Evolutionary conservation across 1,139 yeast species (phyloP), one percentile per base, ranked within the genome.

Genomic region (Casaregolazyma suthepensis): DNA sequence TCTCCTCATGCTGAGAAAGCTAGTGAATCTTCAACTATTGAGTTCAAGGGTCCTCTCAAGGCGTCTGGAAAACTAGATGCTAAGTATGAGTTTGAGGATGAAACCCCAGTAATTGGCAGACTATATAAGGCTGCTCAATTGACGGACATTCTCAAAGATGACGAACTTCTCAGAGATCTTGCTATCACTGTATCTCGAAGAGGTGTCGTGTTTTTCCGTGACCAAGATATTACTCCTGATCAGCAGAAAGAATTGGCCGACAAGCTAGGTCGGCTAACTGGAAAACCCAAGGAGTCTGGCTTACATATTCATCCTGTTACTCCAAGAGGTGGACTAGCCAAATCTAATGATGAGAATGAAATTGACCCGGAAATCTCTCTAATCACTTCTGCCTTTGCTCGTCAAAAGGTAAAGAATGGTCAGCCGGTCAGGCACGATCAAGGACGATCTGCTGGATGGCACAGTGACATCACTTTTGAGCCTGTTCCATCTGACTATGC

Each of bases 221-320:
- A 58, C 48, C 61, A 59, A 52, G 59, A 58, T 54, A 64, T 77
- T 51, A 63, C 78, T 17, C 78, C 79, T 12, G 73, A 71, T 59
- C 72, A 71, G 52, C 80, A 77, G 60, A 63, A 70, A 55, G 76
- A 73, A 53, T 63, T 77, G 89, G 85, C 81, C 17, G 71, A 71
- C 52, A 77, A 82, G 61, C 83, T 76, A 58, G 89, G 89, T n/a
- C 79, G 80, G 18, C 71, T 82, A 52, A 87, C 84, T 64, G 78
- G 83, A 48, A 88, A 84, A 65, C 87, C 88, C 19, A 76, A 75
- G 52, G 78, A 85, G 4, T 78, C 84, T 13, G 87, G 87, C 17
- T 79, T 86, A 5, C 90, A 67, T 54, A 64, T 66, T 43, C 70
- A 67, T 51, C 70, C 70, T 7, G 61, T 63, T 19, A 59, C 65